Base-by-base conservation (phyloP, 2,329 filamentous ascomycete species). In the Exophiala sideris region DNA sequence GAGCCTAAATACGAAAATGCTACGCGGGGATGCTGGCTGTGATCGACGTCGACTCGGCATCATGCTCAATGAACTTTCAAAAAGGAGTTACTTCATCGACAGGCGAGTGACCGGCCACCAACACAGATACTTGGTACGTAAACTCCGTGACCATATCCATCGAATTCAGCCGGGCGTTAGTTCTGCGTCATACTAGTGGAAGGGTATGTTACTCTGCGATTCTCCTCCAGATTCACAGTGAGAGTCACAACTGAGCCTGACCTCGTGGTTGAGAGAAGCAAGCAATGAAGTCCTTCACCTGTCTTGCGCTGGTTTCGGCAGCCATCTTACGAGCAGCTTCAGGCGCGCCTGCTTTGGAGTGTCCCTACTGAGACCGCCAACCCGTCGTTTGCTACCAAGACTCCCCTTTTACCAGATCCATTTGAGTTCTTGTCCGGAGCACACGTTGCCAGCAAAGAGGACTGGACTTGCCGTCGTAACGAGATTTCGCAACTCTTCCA, bases 401-500 rank as follows among this genome's bases (percentile, higher is more conserved):
- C 41, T n/a, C 47, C 47, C 4, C 47, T 50, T 11, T 39, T 56
- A 8, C 53, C 53, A 12, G 75, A 80, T 66, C 78, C 78, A 33
- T 81, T 80, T 67, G 74, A 71, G 24, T 73, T 71, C 45, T 61
- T 70, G 7, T 69, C 69, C 51, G 77, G 77, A 44, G 65, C 60
- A 18, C 73, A 71, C 58, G 71, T 80, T 45, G 70, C 71, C 5
- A 76, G 71, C 54, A 73, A 75, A 65, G 72, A 66, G 21, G 70
- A 78, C 56, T 81, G 74, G 66, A 67, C 70, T 50, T 80, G 79
- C 66, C 76, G 78, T 45, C 68, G 70, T 59, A 65, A 71, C 40
- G 76, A 80, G 66, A 79, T 80, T 64, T 71, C 65, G 63, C 71
- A 74, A 59, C 67, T 74, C 44, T 65, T 81, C 61, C 73, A 79